These are phyloP conservation scores for Fusarium continuum DNA, from an alignment of 2,329 filamentous ascomycete species.

Conservation along the genomic window DNA sequence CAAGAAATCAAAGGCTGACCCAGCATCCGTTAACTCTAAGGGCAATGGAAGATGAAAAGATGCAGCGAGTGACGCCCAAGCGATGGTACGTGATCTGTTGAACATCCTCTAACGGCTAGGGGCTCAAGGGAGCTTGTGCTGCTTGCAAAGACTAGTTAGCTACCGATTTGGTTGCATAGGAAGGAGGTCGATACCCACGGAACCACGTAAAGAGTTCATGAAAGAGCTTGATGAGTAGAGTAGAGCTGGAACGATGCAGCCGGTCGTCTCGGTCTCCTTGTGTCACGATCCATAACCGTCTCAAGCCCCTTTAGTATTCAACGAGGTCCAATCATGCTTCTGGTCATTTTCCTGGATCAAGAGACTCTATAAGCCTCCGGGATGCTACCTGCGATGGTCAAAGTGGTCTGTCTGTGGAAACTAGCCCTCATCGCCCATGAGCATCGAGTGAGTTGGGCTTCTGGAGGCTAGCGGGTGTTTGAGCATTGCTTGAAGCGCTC, in stretches of 20 bases:
- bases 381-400: background rate
- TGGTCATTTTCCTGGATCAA: too few relatives aligned
- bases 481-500: background rate
- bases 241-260: background rate
- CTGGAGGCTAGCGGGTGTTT: background rate
- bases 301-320: too few relatives aligned
- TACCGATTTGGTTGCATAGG: rapidly evolving
- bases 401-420: too few relatives aligned
- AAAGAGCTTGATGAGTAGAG: background rate
- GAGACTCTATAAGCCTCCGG: too few relatives aligned
- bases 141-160: background rate
- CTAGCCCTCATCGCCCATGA: background rate
- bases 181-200: too few relatives aligned
- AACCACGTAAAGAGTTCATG: background rate
- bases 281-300: too few relatives aligned
- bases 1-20: background rate
- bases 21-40: background rate
- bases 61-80: too few relatives aligned
- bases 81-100: background rate
- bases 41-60: too few relatives aligned
- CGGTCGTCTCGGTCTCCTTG: background rate
- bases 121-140: background rate
- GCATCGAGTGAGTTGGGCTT: background rate
- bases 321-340: too few relatives aligned
- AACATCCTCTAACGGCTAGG: background rate